A percentile compares a stretch with the other conserved stretches of the same genome.
phyloP scores from a whole-genome alignment of 1,284 basidiomycete species.

The Exobasidium rhododendri region DNA sequence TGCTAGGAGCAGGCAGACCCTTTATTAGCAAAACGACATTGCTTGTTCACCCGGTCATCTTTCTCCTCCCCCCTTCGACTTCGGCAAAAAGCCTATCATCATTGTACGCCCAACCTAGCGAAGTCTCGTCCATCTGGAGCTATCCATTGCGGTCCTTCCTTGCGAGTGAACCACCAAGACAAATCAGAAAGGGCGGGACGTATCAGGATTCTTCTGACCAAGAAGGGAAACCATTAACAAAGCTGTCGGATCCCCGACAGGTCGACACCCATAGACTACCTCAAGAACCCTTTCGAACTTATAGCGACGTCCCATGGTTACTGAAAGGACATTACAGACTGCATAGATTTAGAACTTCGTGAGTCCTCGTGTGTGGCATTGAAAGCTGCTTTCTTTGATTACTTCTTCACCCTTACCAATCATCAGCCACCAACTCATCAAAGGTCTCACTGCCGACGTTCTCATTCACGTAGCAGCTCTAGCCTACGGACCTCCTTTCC shows the following conservation, averaged over 20 bases:
- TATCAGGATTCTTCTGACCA: not conserved
- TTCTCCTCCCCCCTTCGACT: constrained; percentile 5
- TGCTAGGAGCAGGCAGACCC: not conserved
- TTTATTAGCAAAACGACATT: constrained; percentile 11
- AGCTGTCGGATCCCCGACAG: not conserved
- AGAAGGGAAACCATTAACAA: not conserved
- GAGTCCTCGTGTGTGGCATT: not conserved
- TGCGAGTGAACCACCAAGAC: not conserved
- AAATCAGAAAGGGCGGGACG: not conserved
- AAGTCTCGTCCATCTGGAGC: constrained; percentile 12
- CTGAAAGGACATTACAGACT: constrained; percentile 5
- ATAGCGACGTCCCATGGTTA: constrained; percentile 14
- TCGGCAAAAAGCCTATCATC: not conserved
- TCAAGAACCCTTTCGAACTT: constrained; percentile 10
- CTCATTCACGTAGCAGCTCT: constrained; percentile 4
- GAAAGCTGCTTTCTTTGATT: not conserved
- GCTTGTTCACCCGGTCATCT: constrained; percentile 10
- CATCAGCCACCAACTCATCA: constrained; percentile 11
- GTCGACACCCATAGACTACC: constrained; percentile 13
- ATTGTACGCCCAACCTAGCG: constrained; percentile 9
- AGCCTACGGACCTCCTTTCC: constrained; percentile 3
- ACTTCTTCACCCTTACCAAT: not conserved
- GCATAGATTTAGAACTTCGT: constrained; percentile 10
- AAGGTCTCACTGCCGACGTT: constrained; percentile 13
- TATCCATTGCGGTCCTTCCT: constrained; percentile 13